Evolutionary conservation across 192 early-diverging fungal species (phyloP).

Genomic region (Coemansia sp.): DNA sequence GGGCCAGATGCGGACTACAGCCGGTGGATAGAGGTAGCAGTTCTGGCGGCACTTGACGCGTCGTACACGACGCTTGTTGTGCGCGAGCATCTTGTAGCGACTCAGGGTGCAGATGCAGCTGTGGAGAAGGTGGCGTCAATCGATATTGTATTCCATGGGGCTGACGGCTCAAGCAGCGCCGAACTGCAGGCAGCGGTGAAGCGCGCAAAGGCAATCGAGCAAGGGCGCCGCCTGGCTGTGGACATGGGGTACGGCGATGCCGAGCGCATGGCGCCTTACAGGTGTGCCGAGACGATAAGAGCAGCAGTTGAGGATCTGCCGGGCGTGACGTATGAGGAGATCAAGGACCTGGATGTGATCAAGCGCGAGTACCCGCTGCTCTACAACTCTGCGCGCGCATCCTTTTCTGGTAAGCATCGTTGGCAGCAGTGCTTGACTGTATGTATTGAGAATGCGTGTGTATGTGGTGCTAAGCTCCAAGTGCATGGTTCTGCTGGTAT

Average conservation of each 20-base stretch:
- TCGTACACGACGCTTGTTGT: constrained; percentile 80
- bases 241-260: constrained; percentile 85
- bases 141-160: constrained; percentile 54
- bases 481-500: background rate
- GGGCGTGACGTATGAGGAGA: constrained; percentile 61
- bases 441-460: background rate
- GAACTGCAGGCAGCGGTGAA: constrained; percentile 44
- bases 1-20: constrained; percentile 60
- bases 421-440: too few species aligned
- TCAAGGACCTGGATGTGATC: constrained; percentile 68
- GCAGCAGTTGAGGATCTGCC: constrained; percentile 59
- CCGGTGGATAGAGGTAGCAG: constrained; percentile 69
- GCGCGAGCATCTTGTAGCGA: constrained; percentile 63
- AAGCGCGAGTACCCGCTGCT: constrained; percentile 81
- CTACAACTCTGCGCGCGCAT: constrained; percentile 73
- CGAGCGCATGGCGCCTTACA: constrained; percentile 84
- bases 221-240: constrained; percentile 68
- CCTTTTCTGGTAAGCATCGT: constrained; percentile 59
- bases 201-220: constrained; percentile 69
- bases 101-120: constrained; percentile 41
- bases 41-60: constrained; percentile 71
- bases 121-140: constrained; percentile 61
- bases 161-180: constrained; percentile 12
- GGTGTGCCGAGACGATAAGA: constrained; percentile 67
- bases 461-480: background rate